Evolutionary conservation across 1,139 yeast species (phyloP), one percentile per base, ranked within the genome.

Genomic region (Sugiyamaella pinicola): DNA sequence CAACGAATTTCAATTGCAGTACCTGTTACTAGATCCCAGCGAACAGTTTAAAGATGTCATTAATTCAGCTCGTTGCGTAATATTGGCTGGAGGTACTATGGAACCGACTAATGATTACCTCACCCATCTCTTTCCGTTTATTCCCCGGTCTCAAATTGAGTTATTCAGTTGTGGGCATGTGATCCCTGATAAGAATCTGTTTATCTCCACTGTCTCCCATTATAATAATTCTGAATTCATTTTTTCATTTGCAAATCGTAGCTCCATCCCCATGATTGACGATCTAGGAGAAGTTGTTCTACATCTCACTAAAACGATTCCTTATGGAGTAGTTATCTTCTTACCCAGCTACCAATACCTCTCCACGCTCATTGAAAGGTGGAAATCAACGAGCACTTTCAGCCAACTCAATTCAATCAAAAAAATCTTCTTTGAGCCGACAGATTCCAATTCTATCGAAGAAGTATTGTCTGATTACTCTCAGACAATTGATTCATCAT

Each of bases 61-160:
- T 0, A 80, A 81, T 5, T 79, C 83, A 31, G 79, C 91, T 0
- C 79, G 77, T 59, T 85, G 95, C 66, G 85, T 91, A 0, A 74
- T 91, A 2, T 68, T 91, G 4, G 95, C 96, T 9, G 99, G 99
- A 34, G 99, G 99, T 15, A 91, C 99, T 0, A 90, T 91, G 97
- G 95, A 89, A 64, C 99, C 99, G 0, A 76, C 84, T 54, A 68
- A 76, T 13, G 97, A 91, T 60, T 87, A 85, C 63, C 70, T 77
- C 8, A 75, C 81, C 26, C 80, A 78, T 58, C 71, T 91, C 37
- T 82, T 90, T 51, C 96, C 96, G 0, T 78, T 79, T 45, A 55
- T 84, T 8, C 54, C 53, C 3, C 29, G 29, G 4, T 55, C 65
- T 0, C 63, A 69, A 0, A 76, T 88, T 7, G 72, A 75, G 21